Conservation (phyloP, 2,329 filamentous ascomycete genomes). For the Dryadomyces quercus-mongolicae region DNA sequence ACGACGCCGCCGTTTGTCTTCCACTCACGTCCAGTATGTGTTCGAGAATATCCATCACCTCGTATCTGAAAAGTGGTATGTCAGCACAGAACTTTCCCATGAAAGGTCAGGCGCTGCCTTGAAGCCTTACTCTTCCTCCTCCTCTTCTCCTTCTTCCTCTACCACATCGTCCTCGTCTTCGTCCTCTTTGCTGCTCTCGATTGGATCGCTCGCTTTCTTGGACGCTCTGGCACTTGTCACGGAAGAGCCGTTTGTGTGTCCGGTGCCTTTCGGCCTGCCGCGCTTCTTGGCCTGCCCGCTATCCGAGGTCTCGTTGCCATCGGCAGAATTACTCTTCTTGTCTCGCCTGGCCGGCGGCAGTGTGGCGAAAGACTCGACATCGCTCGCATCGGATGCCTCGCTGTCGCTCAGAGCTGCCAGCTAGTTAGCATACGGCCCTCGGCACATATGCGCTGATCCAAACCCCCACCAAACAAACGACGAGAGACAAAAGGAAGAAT, state of each 20-base stretch:
- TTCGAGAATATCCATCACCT: slow-evolving; percentile 60
- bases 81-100: neutral
- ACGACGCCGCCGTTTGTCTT: neutral
- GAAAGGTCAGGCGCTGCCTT: too few species aligned
- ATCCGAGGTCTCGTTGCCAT: slow-evolving; percentile 12
- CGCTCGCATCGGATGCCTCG: slow-evolving; percentile 22
- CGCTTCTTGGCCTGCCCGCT: slow-evolving; percentile 14
- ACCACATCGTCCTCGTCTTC: slow-evolving; percentile 8
- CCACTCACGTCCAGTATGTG: slow-evolving; percentile 42
- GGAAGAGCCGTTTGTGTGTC: neutral
- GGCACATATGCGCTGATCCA: too few species aligned
- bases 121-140: slow-evolving; percentile 30
- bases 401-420: slow-evolving; percentile 28
- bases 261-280: neutral
- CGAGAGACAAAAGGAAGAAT: neutral
- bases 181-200: neutral
- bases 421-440: neutral
- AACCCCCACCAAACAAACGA: neutral
- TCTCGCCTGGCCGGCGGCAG: slow-evolving; percentile 11
- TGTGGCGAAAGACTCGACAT: slow-evolving; percentile 14
- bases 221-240: slow-evolving; percentile 7
- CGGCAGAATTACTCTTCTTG: slow-evolving; percentile 23
- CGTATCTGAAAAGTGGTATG: slow-evolving; percentile 36
- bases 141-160: slow-evolving; percentile 18
- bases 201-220: neutral